These are phyloP conservation scores for Gracilaria domingensis DNA, from an alignment of 23 red algal genomes.

Conservation along the genomic window DNA sequence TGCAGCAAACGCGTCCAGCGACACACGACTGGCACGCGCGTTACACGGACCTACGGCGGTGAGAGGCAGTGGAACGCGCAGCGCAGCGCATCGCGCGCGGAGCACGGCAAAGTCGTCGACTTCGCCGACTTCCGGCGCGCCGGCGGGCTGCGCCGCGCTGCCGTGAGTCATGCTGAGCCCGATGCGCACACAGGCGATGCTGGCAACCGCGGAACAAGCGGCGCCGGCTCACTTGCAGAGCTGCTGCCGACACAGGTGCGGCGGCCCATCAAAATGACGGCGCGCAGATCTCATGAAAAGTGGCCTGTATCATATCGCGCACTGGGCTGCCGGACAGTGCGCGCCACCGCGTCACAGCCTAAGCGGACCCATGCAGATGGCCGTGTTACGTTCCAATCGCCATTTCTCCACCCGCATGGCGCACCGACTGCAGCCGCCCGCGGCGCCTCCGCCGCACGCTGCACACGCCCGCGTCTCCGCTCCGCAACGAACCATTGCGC, in stretches of 20 bases:
- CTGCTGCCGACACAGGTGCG: background rate
- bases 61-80: slow-evolving; percentile 18
- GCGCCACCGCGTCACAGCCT: no score
- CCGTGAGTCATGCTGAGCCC: background rate
- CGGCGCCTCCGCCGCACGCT: background rate
- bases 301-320: no score
- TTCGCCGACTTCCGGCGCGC: background rate
- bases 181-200: no score
- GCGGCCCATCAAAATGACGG: background rate
- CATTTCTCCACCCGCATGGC: background rate
- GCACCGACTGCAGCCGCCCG: background rate
- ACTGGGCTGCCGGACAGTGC: no score
- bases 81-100: background rate
- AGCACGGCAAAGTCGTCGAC: slow-evolving; percentile 10
- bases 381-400: background rate
- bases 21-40: background rate
- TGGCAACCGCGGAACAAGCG: no score
- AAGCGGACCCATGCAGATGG: no score
- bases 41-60: background rate
- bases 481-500: background rate
- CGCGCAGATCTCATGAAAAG: no score
- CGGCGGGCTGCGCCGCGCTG: background rate
- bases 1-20: slow-evolving; percentile 23
- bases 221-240: background rate
- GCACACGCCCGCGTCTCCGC: background rate